phyloP scores from a whole-genome alignment of 345 rosid species.

The Bretschneidera sinensis region DNA sequence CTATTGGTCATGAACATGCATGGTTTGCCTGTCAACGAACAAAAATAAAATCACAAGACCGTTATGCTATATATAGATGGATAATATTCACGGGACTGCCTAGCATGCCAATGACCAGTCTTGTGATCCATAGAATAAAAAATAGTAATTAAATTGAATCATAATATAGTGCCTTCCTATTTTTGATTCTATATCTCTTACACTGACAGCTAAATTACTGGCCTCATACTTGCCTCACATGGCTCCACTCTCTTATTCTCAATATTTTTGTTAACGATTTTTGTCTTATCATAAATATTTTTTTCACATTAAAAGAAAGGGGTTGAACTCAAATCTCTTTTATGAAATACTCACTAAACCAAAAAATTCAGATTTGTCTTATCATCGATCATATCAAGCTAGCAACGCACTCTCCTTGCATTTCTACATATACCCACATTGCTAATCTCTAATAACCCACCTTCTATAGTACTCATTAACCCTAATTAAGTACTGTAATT shows the following conservation, averaged over 20 bases:
- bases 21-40: neutral
- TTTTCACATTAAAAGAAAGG: no score
- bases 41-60: neutral
- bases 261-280: no score
- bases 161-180: no score
- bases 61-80: neutral
- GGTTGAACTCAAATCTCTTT: no score
- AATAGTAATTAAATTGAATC: neutral
- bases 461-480: no score
- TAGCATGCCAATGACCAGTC: neutral
- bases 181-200: neutral
- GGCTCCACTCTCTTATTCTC: neutral
- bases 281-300: neutral
- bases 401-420: neutral
- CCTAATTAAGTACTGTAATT: no score
- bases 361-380: no score
- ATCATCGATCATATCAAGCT: no score
- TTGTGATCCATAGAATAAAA: no score
- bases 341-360: no score
- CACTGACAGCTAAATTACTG: neutral
- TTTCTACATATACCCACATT: slow-evolving; percentile 20
- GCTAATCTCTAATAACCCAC: slow-evolving; percentile 30
- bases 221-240: neutral
- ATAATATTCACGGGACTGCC: neutral
- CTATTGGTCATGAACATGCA: neutral